These are phyloP conservation scores for Cladosporium sp. DNA, from an alignment of 2,329 filamentous ascomycete species.

Conservation along the genomic window DNA sequence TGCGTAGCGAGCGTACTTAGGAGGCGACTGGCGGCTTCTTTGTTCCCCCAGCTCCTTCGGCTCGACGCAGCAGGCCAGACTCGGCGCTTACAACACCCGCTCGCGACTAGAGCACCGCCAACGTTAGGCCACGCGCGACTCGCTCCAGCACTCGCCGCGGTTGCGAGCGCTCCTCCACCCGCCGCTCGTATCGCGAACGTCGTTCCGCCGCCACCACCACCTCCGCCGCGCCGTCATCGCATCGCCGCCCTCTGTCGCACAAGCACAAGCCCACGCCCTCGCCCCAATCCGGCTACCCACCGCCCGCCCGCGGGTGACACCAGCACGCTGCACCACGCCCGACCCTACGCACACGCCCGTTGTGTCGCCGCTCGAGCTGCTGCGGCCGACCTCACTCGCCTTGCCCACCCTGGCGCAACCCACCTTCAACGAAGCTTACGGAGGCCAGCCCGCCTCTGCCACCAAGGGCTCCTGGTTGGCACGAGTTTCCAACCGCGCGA, in stretches of 20 bases:
- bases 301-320: not conserved
- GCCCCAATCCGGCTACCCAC: not conserved
- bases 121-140: not conserved
- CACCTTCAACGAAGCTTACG: slow-evolving; percentile 19
- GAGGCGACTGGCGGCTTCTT: not conserved
- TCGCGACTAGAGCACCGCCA: not conserved
- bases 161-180: not conserved
- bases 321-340: not conserved
- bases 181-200: too few relatives aligned
- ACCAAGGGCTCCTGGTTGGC: slow-evolving; percentile 24
- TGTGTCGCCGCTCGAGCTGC: slow-evolving; percentile 2
- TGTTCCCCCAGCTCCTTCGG: not conserved
- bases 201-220: too few relatives aligned
- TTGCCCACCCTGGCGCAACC: slow-evolving; percentile 17
- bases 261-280: not conserved
- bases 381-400: slow-evolving; percentile 4
- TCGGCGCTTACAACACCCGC: not conserved
- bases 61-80: not conserved
- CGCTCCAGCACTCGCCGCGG: not conserved
- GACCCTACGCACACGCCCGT: not conserved
- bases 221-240: too few relatives aligned
- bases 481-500: slow-evolving; percentile 27
- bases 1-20: too few relatives aligned
- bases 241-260: not conserved
- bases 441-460: slow-evolving; percentile 8